phyloP scores from a whole-genome alignment of 2,329 filamentous ascomycete species.

The Neofusicoccum sp. region DNA sequence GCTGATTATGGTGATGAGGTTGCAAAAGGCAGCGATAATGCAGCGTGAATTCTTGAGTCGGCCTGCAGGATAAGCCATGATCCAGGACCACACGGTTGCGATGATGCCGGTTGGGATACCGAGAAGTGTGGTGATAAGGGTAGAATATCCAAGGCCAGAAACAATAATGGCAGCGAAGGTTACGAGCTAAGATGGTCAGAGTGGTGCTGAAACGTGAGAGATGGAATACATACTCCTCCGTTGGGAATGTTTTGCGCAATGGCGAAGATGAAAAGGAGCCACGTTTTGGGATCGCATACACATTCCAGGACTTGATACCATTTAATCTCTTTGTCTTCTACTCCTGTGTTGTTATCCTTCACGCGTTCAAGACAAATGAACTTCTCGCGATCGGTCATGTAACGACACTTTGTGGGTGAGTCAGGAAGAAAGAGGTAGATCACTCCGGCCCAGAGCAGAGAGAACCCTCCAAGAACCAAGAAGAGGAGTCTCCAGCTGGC shows the following conservation, averaged over 20 bases:
- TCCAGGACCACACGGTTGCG: slow-evolving; percentile 32
- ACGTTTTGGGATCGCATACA: slow-evolving; percentile 38
- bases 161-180: slow-evolving; percentile 42
- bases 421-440: slow-evolving; percentile 23
- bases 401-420: slow-evolving; percentile 25
- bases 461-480: slow-evolving; percentile 18
- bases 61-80: slow-evolving; percentile 31
- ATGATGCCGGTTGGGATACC: slow-evolving; percentile 38
- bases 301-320: slow-evolving; percentile 31
- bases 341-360: slow-evolving; percentile 12
- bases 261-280: slow-evolving; percentile 31
- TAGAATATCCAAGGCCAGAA: slow-evolving; percentile 37
- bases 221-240: slow-evolving; percentile 32
- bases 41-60: slow-evolving; percentile 31
- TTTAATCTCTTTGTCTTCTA: slow-evolving; percentile 27
- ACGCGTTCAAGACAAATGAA: slow-evolving; percentile 3
- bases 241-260: slow-evolving; percentile 38
- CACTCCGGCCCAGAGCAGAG: slow-evolving; percentile 21
- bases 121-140: slow-evolving; percentile 36
- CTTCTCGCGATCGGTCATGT: slow-evolving; percentile 17
- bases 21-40: slow-evolving; percentile 32
- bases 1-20: slow-evolving; percentile 32
- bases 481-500: slow-evolving; percentile 20
- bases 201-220: not conserved
- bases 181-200: slow-evolving; percentile 23